These are phyloP conservation scores for Luvunga scandens DNA, from an alignment of 345 rosid genomes.

Conservation along the genomic window DNA sequence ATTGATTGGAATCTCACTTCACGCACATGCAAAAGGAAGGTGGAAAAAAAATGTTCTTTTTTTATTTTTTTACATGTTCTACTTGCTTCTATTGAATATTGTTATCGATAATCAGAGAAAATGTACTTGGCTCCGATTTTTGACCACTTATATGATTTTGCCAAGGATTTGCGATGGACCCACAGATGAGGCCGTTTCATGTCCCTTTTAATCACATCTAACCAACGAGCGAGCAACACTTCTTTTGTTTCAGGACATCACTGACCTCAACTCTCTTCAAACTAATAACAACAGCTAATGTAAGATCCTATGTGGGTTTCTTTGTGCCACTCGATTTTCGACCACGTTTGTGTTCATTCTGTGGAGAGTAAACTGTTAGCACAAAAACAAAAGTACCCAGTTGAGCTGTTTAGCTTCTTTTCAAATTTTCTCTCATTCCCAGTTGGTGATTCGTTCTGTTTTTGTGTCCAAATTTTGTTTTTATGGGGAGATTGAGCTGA, in stretches of 20 bases:
- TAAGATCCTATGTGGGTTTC: slow-evolving; percentile 39
- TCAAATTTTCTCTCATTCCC: slow-evolving; percentile 11
- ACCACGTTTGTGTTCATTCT: slow-evolving; percentile 5
- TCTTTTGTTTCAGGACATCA: slow-evolving; percentile 5
- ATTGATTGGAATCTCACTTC: not conserved
- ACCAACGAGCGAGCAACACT: not conserved
- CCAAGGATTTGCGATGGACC: not conserved
- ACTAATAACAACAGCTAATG: slow-evolving; percentile 23
- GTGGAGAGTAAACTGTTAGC: not conserved
- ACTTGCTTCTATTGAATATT: too few relatives aligned
- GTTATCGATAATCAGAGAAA: not conserved
- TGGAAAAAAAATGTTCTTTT: too few relatives aligned
- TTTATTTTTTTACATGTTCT: too few relatives aligned
- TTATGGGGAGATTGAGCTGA: slow-evolving; percentile 18
- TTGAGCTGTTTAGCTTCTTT: slow-evolving; percentile 9
- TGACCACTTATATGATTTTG: not conserved
- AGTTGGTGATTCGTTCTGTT: not conserved
- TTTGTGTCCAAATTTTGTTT: not conserved
- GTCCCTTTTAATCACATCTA: not conserved
- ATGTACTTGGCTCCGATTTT: not conserved
- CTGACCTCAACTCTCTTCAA: slow-evolving; percentile 10
- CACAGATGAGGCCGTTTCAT: slow-evolving; percentile 7
- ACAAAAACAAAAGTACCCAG: not conserved
- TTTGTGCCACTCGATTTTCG: slow-evolving; percentile 45
- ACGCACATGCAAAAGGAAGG: not conserved